Evolutionary conservation across 345 rosid genomes (phyloP), one percentile per base, ranked within the genome.

Genomic region (Noccaea bulbosa): DNA sequence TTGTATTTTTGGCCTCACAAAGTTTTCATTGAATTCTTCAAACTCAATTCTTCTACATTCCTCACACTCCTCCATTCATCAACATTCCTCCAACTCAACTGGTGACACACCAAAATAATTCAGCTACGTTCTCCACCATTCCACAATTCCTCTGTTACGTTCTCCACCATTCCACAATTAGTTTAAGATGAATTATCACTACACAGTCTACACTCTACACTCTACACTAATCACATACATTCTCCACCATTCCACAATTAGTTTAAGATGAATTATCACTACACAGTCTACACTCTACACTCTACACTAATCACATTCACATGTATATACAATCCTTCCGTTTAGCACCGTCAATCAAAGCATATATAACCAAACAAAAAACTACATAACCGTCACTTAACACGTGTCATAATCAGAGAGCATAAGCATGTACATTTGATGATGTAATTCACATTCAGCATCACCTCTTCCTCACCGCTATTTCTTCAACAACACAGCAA

Each of bases 391-490:
- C 62, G 44, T 73, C 77, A 74, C 61, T 14, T 4, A 45, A 27
- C 69, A 74, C 73, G 63, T 74, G 73, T 59, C 73, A 39, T 8
- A 41, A 53, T 22, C 35, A 51, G 15, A 58, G 7, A 33, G 14
- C 78, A 41, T 14, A 72, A 43, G 53, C 62, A 62, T 69, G 78
- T 35, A 43, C 24, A 44, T 53, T 34, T 38, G 44, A 40, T 59
- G 11, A 67, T 60, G 49, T 10, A 62, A 46, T 12, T 61, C 74
- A 60, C 68, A 40, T 44, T 24, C 64, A 43, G 22, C 72, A 45
- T 49, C 66, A 20, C 43, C 59, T 34, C 60, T 35, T 57, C 50
- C n/a, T 44, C 76, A 65, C 80, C 77, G 69, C 77, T 53, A 33
- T 65, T 66, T 5, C 68, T 49, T 52, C 65, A 57, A 14, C 71